Evolutionary conservation across 768 basidiomycete species (phyloP).

Genomic region (Serpula lacrymans): DNA sequence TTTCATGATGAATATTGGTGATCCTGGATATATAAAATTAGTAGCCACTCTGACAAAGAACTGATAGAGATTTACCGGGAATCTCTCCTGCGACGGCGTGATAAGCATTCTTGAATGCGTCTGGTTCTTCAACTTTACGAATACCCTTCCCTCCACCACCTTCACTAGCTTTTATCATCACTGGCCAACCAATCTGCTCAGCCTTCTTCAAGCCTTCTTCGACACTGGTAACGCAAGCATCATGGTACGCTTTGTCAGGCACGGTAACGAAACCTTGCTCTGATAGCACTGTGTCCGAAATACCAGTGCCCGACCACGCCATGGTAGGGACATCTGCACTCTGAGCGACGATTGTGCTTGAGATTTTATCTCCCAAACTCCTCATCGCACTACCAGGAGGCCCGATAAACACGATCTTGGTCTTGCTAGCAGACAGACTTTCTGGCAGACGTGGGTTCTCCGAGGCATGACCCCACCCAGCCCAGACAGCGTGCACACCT

Average conservation of each 20-base stretch:
- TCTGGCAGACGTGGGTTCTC: constrained; percentile 98
- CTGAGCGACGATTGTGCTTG: constrained; percentile 98
- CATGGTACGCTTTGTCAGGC: constrained; percentile 82
- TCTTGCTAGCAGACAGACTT: constrained; percentile 83
- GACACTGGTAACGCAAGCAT: constrained; percentile 84
- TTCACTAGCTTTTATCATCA: constrained; percentile 99
- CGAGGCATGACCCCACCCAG: constrained; percentile 99
- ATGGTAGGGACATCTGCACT: constrained; percentile 95
- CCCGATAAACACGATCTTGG: constrained; percentile 99
- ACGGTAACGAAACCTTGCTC: constrained; percentile 90
- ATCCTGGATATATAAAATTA: constrained; percentile 49
- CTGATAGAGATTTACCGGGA: constrained; percentile 60
- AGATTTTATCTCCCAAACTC: constrained; percentile 98
- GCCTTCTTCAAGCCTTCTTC: constrained; percentile 85
- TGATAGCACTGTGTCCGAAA: constrained; percentile 81
- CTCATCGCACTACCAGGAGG: constrained; percentile 99
- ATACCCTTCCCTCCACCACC: constrained; percentile 99
- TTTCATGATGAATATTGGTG: constrained; percentile 99
- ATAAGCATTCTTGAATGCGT: constrained; percentile 92
- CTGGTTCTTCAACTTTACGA: constrained; percentile 83
- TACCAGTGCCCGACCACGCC: constrained; percentile 97
- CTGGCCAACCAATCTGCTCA: constrained; percentile 89
- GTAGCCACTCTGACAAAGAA: constrained; percentile 2
- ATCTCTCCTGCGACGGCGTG: constrained; percentile 94
- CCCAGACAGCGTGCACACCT: constrained; percentile 99